Evolutionary conservation across 2,329 filamentous ascomycete genomes (phyloP), one percentile per base, ranked within the genome.

Genomic region (Xylariaceae sp.): DNA sequence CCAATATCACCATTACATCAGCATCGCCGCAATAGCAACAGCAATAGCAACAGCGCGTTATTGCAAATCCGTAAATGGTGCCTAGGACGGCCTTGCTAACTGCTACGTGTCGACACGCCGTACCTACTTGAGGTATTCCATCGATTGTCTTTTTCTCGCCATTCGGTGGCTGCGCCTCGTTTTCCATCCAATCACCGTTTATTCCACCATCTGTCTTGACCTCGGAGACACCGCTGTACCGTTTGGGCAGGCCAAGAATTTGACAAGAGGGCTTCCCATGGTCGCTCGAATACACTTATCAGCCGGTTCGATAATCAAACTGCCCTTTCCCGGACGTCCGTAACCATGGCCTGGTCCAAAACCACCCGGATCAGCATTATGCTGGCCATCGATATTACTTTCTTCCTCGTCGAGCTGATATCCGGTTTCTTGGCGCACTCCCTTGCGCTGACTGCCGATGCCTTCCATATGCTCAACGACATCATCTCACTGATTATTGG

Each of bases 391-490:
- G 92, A 97, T 74, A 80, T 85, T 49, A 79, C 81, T 39, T 99
- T 99, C 76, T 96, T 99, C 74, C 73, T 96, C 45, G 76, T 97
- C 54, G 94, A 99, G 74, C 75, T 99, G 57, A 84, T 87, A 54
- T 84, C 87, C 57, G 92, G 94, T 57, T 89, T 96, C 76, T 76
- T 86, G 59, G 90, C 95, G 56, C 87, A 92, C 68, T 97, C 94
- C 16, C 81, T 99, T 63, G 94, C 94, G 36, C 81, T 99, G 55
- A 91, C 95, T 68, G 94, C 94, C 50, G 94, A 99, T 76, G 91
- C 94, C 56, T 99, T 99, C 72, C 94, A 99, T 74, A 99, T 99
- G 94, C 79, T 99, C 57, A 99, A 99, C 76, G 94, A 99, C 81
- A 94, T 99, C 64, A 86, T 99, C 57, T 97, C 94, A 1, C 77